These are phyloP conservation scores for Debaryomyces sp. DNA, from an alignment of 1,139 yeast species.

Conservation along the genomic window DNA sequence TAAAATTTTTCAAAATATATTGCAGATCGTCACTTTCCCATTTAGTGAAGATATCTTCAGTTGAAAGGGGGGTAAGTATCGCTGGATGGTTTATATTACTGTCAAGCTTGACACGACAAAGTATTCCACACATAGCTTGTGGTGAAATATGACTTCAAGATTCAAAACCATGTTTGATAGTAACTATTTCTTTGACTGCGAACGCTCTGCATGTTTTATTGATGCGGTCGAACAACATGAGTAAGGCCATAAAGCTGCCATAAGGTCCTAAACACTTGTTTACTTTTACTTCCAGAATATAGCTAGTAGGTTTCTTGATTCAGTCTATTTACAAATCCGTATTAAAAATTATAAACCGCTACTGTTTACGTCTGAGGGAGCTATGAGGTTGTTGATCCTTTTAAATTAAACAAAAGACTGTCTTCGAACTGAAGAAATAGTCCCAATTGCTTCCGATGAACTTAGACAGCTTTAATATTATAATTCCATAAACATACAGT, in stretches of 20 bases:
- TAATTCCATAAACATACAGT: too few species aligned
- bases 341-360: too few species aligned
- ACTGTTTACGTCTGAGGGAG: too few species aligned
- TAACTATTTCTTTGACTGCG: neutral
- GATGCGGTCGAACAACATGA: neutral
- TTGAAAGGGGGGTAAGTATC: neutral
- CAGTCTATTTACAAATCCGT: too few species aligned
- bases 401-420: too few species aligned
- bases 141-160: neutral
- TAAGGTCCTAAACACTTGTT: neutral
- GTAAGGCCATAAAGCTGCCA: neutral
- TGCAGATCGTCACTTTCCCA: slow-evolving; percentile 27
- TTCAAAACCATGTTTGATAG: neutral
- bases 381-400: too few species aligned
- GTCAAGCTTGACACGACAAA: slow-evolving; percentile 14
- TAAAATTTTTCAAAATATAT: slow-evolving; percentile 16
- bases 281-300: too few species aligned
- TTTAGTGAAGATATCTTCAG: neutral
- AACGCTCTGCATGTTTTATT: neutral
- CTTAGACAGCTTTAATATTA: too few species aligned
- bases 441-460: too few species aligned
- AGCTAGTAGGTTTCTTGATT: too few species aligned
- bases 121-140: slow-evolving; percentile 25
- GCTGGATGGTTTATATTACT: neutral
- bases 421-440: too few species aligned